Conservation (phyloP, 1,284 basidiomycete species). For the Dichomitus squalens region DNA sequence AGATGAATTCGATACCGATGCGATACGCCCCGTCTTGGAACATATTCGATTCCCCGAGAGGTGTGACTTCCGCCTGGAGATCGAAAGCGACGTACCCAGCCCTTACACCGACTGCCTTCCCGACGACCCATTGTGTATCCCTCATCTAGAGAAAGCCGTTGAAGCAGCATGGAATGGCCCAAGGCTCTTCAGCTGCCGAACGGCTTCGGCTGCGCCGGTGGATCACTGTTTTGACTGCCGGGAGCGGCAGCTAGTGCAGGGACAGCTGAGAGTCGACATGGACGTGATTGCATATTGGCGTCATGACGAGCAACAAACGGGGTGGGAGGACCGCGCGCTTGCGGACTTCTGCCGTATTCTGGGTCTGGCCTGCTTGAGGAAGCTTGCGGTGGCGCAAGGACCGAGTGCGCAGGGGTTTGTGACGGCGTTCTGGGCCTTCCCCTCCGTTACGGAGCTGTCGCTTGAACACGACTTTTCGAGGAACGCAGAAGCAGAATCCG, state of each 20-base stretch:
- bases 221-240: no score
- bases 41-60: neutral
- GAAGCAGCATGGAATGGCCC: neutral
- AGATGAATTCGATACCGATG: neutral
- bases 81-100: neutral
- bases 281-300: neutral
- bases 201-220: no score
- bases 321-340: neutral
- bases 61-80: neutral
- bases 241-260: neutral
- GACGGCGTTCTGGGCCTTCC: neutral
- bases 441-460: neutral
- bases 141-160: neutral
- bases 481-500: neutral
- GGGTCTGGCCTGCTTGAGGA: neutral
- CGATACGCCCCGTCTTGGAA: neutral
- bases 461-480: neutral
- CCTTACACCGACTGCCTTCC: neutral
- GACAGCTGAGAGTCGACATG: neutral
- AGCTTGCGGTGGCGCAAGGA: neutral
- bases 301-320: neutral
- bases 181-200: neutral
- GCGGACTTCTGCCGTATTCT: neutral
- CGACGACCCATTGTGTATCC: neutral
- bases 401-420: neutral